Conservation (phyloP, 768 basidiomycete genomes). For the Russula lepida region DNA sequence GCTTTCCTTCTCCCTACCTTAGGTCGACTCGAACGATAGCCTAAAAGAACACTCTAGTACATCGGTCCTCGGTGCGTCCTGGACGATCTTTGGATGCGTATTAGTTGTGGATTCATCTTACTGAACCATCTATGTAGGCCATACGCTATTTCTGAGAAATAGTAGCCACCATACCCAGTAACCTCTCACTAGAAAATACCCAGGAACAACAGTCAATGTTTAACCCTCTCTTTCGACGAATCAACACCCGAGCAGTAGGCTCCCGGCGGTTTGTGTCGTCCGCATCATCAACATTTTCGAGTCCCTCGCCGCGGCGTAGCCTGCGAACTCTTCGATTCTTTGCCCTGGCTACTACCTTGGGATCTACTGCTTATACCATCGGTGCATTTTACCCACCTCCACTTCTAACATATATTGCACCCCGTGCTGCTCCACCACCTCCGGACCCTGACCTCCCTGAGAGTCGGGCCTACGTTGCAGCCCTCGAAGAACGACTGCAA, state of each 20-base stretch:
- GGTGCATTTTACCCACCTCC: slow-evolving; percentile 69
- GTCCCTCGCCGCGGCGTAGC: not conserved
- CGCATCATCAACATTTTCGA: not conserved
- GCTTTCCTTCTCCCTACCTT: too few species aligned
- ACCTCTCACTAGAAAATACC: not conserved
- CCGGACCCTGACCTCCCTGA: slow-evolving; percentile 48
- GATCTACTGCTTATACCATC: slow-evolving; percentile 32
- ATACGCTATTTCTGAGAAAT: not conserved
- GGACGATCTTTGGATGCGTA: not conserved
- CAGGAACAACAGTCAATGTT: not conserved
- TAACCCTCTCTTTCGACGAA: not conserved
- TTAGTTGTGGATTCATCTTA: not conserved
- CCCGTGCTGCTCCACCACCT: slow-evolving; percentile 69
- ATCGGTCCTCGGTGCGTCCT: not conserved
- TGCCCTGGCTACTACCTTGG: slow-evolving; percentile 7
- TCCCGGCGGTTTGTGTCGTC: slow-evolving; percentile 1
- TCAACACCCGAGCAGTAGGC: not conserved
- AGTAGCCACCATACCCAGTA: not conserved
- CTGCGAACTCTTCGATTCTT: not conserved
- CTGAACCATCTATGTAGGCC: not conserved
- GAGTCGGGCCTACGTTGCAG: slow-evolving; percentile 46
- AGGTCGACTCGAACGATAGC: too few species aligned
- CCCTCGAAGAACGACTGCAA: slow-evolving; percentile 64
- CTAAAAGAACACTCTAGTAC: too few species aligned
- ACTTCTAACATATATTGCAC: slow-evolving; percentile 59